Evolutionary conservation across 352 stramenopile species (phyloP).

Genomic region (Phytophthora multivora): DNA sequence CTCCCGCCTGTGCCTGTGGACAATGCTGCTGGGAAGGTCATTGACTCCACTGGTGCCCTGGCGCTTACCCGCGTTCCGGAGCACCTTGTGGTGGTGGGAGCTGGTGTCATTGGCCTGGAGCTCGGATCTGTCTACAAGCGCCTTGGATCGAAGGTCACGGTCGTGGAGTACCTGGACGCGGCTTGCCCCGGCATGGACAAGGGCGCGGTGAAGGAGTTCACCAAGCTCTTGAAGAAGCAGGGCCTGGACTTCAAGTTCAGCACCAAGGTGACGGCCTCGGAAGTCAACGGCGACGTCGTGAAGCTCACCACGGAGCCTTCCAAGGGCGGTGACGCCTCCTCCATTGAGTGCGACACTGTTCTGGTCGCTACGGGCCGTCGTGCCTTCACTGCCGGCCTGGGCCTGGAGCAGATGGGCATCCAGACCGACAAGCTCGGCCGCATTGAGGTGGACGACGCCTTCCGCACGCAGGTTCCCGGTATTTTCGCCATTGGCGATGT

Average conservation of each 20-base stretch:
- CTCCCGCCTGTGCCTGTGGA: conserved; percentile 97
- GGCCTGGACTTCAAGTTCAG: conserved; percentile 97
- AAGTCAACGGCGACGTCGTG: conserved; percentile 93
- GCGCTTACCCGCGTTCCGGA: conserved; percentile 93
- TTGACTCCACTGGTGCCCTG: conserved; percentile 98
- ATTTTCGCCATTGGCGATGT: conserved; percentile 98
- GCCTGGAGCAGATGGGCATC: conserved; percentile 97
- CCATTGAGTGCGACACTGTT: conserved; percentile 82
- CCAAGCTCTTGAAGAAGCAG: conserved; percentile 98
- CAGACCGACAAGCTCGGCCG: conserved; percentile 96
- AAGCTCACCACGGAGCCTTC: conserved; percentile 95
- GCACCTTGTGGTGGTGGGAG: conserved; percentile 97
- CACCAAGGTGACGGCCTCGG: conserved; percentile 96
- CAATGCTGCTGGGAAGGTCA: conserved; percentile 96
- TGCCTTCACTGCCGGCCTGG: conserved; percentile 95
- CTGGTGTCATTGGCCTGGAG: conserved; percentile 98
- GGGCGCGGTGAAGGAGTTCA: conserved; percentile 97
- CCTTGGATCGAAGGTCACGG: conserved; percentile 94
- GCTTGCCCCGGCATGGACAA: conserved; percentile 94
- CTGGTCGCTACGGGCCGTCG: conserved; percentile 92
- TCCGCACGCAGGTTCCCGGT: conserved; percentile 93
- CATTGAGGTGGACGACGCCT: conserved; percentile 97
- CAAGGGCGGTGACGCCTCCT: conserved; percentile 52
- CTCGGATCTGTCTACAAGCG: conserved; percentile 98
- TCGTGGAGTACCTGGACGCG: conserved; percentile 98